Base-by-base conservation (phyloP, 2,329 filamentous ascomycete species). In the Waltergamsia citrina region DNA sequence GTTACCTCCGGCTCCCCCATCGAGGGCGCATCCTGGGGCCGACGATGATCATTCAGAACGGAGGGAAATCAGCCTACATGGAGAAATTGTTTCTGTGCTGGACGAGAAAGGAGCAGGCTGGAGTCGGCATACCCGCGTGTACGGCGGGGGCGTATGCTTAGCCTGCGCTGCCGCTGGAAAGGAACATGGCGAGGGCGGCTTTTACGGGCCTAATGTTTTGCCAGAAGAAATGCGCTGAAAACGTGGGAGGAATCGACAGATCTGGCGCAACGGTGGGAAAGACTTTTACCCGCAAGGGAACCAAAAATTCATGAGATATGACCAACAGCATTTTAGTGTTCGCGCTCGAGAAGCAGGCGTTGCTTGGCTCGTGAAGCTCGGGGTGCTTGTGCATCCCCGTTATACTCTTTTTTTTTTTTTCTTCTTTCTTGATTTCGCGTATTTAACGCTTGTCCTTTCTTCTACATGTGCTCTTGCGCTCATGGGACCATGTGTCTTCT, bases 61-160 rank as follows among this genome's bases (percentile, higher is more conserved):
- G 26, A 50, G 50, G 11, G 57, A 62, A 36, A 56, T 66, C 23
- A 57, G 62, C 33, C 54, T 70, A 5, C 57, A 66, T 30, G 69
- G 67, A 19, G 67, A 74, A 44, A 65, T 69, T 36, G 57, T 72
- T 26, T 66, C 64, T 7, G 56, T 64, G 10, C 51, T 65, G 36
- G 63, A 72, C 44, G 57, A 58, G 37, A 54, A 60, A 10, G 69
- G 67, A 5, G 57, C 62, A 14, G 63, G 62, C 27, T 77, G 71
- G 72, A 68, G 61, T 43, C 63, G 70, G 24, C 72, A 77, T 48
- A 77, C 71, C 12, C 63, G 70, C 18, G 71, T 76, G 18, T 76
- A 74, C 41, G 71, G 71, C 19, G 71, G 71, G 38, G 70, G 71
- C 6, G 62, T 69, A 3, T 77, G 72, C 41, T 57, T 74, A 25